phyloP scores from a whole-genome alignment of 805 yeast species.

The Yarrowia sp. region DNA sequence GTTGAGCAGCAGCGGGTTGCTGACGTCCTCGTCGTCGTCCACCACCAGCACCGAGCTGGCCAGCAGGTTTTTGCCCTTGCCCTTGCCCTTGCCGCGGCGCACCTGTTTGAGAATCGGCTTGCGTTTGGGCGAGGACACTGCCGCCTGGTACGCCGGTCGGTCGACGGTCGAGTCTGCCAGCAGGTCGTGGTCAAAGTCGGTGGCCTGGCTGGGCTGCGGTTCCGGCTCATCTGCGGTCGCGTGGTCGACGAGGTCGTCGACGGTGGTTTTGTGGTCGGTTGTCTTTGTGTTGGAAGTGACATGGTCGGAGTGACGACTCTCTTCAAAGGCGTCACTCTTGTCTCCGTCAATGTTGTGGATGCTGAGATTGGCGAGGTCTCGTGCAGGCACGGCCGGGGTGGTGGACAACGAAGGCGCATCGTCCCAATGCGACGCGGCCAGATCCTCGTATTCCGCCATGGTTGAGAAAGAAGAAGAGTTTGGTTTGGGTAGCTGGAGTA shows the following conservation, averaged over 20 bases:
- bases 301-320: neutral
- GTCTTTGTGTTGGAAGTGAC: too few species aligned
- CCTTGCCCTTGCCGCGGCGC: conserved; percentile 19
- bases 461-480: neutral
- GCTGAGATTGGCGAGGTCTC: conserved; percentile 1
- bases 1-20: conserved; percentile 7
- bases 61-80: conserved; percentile 1
- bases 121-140: conserved; percentile 21
- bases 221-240: neutral
- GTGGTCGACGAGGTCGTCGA: conserved; percentile 7
- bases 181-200: conserved; percentile 1
- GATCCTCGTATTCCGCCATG: conserved; percentile 25
- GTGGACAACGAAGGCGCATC: conserved; percentile 27
- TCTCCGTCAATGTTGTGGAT: conserved; percentile 20
- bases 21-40: neutral
- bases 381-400: neutral
- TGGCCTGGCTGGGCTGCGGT: neutral
- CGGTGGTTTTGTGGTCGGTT: conserved; percentile 8
- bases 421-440: conserved; percentile 27
- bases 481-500: neutral
- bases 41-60: neutral
- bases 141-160: conserved; percentile 14
- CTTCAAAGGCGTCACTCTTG: neutral
- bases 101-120: conserved; percentile 17
- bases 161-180: neutral